Percentiles rank a stretch among this genome's conserved stretches.
These are phyloP conservation scores for Dendrobium officinale DNA, from an alignment of 106 monocot species.

Conservation along the genomic window DNA sequence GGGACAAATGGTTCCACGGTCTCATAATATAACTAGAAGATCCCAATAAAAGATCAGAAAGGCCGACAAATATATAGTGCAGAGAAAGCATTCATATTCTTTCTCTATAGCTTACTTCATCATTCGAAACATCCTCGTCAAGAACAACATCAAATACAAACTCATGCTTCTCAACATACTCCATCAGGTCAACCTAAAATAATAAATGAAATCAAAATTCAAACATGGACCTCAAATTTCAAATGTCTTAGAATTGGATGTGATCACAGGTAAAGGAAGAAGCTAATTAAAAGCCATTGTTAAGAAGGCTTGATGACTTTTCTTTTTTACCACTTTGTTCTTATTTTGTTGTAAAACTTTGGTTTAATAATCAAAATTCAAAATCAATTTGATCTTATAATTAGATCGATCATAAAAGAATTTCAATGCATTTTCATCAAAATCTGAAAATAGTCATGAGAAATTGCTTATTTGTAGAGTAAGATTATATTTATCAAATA, in stretches of 20 bases:
- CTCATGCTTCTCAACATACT: slow-evolving; percentile 91
- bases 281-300: too few species aligned
- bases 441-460: too few species aligned
- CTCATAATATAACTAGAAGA: slow-evolving; percentile 71
- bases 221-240: slow-evolving; percentile 46
- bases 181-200: slow-evolving; percentile 80
- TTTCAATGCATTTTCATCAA: too few species aligned
- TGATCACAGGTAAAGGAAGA: slow-evolving; percentile 36
- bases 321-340: too few species aligned
- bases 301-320: too few species aligned
- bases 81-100: not conserved
- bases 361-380: too few species aligned
- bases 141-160: slow-evolving; percentile 97
- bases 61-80: not conserved
- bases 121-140: slow-evolving; percentile 96
- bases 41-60: not conserved
- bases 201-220: slow-evolving; percentile 17
- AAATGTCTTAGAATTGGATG: slow-evolving; percentile 42
- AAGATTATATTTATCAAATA: too few species aligned
- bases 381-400: too few species aligned
- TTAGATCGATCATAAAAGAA: too few species aligned
- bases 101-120: slow-evolving; percentile 46
- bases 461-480: too few species aligned
- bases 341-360: too few species aligned
- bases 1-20: slow-evolving; percentile 93